Base-by-base conservation (phyloP, 2,329 filamentous ascomycete species). In the Hypoxylon sp. region DNA sequence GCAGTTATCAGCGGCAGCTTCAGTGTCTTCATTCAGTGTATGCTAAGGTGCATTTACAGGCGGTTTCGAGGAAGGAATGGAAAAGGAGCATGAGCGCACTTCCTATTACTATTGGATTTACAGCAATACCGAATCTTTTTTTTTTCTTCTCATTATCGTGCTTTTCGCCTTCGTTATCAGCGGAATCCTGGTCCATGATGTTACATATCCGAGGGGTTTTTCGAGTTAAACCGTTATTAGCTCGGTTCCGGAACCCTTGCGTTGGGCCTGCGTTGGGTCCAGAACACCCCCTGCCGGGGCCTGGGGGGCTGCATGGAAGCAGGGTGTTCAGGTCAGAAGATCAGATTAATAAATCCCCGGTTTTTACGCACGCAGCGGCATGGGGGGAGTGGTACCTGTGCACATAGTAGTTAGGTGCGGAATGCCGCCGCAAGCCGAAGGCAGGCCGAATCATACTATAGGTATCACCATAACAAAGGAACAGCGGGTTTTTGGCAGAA, bases 371-470 rank as follows among this genome's bases (percentile, higher is more conserved):
- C 26, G n/a, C 11, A 37, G 26, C 46, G 26, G 26, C 13, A 55
- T 22, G 24, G 24, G 24, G 24, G 24, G 24, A 26, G 24, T 7
- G 32, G 32, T 37, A 37, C 32, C 13, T 37, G 15, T 15, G 32
- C 15, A n/a, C 32, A 37, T n/a, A n/a, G 32, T n/a, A 32, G 7
- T 2, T 32, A 30, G 34, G 28, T 44, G 48, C 51, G 43, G 58
- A 62, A 54, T 59, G 67, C 64, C 62, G 67, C 54, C 51, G 53
- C 62, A 59, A 69, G 53, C 67, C 64, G 64, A 64, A 64, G 32
- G 28, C 34, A 49, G 59, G 58, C 48, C 54, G 58, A 50, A 61
- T 32, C 7, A 19, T 37, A 11, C 56, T 50, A 64, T 44, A 58
- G n/a, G n/a, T n/a, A n/a, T n/a, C n/a, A n/a, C n/a, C n/a, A n/a